Evolutionary conservation across 2,329 filamentous ascomycete genomes (phyloP), one percentile per base, ranked within the genome.

Genomic region (Rutstroemia sydowiana): DNA sequence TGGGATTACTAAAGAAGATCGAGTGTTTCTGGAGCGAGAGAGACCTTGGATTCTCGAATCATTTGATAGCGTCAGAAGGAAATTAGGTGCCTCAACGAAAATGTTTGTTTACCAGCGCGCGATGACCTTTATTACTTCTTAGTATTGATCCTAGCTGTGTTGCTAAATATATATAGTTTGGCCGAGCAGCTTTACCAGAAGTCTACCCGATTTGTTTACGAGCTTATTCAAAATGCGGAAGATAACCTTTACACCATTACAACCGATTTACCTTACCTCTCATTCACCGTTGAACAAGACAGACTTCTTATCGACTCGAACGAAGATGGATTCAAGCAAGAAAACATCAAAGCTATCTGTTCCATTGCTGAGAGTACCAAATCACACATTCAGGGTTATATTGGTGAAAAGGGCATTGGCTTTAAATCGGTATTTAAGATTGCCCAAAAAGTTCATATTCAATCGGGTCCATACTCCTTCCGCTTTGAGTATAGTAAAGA

Each of bases 191-290:
- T 76, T 0, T 73, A 75, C 54, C 63, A 65, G 0, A 73, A 66
- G 45, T 66, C 70, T 9, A 68, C 51, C 4, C 10, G 59, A 37
- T 13, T 18, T 36, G 4, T 54, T 45, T 56, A 39, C 23, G 56
- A 58, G 32, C 39, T 69, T 8, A 58, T 73, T 8, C 71, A 74
- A 54, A 73, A 74, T 60, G 69, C 70, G 0, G 71, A 74, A 41
- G 71, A 73, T 55, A 69, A 68, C 26, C 39, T 31, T 2, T 73
- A 70, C 54, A 21, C 39, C 7, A 43, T 10, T 26, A 59, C 59
- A 14, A 44, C 3, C 32, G 39, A 34, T 21, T 30, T 18, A 45
- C 68, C 58, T 46, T 65, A 46, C 36, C 57, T 64, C 13, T 21
- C 23, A 9, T 56, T 58, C 41, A 50, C 16, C 7, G 14, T 54